Conservation (phyloP, 345 rosid genomes). For the Psidium friedrichsthalianum region DNA sequence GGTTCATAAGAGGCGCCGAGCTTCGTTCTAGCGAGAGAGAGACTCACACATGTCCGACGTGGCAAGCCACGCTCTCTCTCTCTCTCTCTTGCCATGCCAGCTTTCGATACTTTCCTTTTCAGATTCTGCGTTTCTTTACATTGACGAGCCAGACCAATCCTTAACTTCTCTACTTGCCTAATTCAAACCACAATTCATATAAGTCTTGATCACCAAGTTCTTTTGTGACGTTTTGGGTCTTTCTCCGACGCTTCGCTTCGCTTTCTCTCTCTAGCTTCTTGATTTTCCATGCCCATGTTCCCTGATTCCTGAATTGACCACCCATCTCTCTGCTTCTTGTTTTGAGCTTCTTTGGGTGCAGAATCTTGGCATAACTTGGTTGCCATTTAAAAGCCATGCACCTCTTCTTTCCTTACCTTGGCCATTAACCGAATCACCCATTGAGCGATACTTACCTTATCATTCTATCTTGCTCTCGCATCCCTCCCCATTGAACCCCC, state of each 20-base stretch:
- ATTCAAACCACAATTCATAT: not conserved
- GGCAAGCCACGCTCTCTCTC: not conserved
- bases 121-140: not conserved
- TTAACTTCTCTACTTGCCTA: not conserved
- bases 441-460: not conserved
- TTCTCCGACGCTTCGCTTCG: not conserved
- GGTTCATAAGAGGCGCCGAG: not conserved
- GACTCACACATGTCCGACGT: not conserved
- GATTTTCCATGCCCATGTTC: not conserved
- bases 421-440: not conserved
- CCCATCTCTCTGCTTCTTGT: not conserved
- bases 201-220: not conserved
- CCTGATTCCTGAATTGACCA: not conserved
- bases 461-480: not conserved
- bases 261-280: not conserved
- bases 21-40: not conserved
- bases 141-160: not conserved
- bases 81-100: not conserved
- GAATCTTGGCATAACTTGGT: constrained; percentile 3
- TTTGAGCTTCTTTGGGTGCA: not conserved
- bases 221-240: not conserved
- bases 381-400: not conserved
- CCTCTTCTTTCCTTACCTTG: not conserved
- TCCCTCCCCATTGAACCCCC: not conserved
- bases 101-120: not conserved